Evolutionary conservation across 139 green algal species (phyloP).

Genomic region (Chlorella sp.): DNA sequence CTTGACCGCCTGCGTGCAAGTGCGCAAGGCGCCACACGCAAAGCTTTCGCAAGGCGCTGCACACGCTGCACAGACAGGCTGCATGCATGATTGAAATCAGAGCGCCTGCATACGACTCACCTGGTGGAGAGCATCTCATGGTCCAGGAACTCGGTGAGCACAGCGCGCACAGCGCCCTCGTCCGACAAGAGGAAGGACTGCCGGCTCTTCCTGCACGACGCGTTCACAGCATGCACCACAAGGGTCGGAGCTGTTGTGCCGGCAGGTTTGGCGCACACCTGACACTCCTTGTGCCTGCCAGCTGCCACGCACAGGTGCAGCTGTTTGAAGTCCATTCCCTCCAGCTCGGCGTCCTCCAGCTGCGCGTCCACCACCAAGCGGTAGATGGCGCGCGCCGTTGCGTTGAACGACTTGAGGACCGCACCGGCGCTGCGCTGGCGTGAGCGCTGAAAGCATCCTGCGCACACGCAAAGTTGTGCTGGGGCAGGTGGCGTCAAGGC

Average conservation of each 20-base stretch:
- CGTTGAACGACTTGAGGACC: slow-evolving; percentile 59
- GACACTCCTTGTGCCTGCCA: no score
- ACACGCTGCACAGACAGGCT: no score
- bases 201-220: slow-evolving; percentile 62
- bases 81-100: no score
- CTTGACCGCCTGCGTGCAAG: slow-evolving; percentile 2
- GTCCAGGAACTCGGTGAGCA: slow-evolving; percentile 86
- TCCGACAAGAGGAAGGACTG: slow-evolving; percentile 82
- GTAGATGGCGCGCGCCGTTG: slow-evolving; percentile 62
- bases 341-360: slow-evolving; percentile 32
- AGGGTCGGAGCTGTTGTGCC: no score
- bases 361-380: slow-evolving; percentile 58
- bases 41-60: no score
- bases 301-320: no score
- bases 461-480: background rate
- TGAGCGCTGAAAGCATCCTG: slow-evolving; percentile 6
- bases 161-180: slow-evolving; percentile 55
- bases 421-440: slow-evolving; percentile 33
- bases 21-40: no score
- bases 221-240: no score
- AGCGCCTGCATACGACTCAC: no score
- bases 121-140: slow-evolving; percentile 59
- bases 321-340: slow-evolving; percentile 30
- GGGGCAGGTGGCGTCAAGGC: background rate
- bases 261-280: no score